Base-by-base conservation (phyloP, 257 asterid species). In the Solanum phureja region DNA sequence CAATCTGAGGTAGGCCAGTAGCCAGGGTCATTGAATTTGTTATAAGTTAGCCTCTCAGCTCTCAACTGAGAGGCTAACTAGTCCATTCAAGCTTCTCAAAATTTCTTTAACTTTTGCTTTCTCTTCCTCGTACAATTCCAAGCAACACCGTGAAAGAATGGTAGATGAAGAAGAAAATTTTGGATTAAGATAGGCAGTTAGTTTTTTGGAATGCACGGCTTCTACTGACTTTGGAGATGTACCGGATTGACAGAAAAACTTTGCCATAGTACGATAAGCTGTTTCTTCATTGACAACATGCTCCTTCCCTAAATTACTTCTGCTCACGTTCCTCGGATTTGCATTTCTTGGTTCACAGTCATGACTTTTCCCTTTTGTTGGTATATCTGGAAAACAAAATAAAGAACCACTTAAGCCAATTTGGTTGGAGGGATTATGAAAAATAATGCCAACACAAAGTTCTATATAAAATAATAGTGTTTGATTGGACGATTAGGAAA, bases 101-200 rank as follows among this genome's bases (percentile, higher is more conserved):
- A 29, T 7, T n/a, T 81, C 68, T 12, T 86, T 86, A 27, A 72
- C 44, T 13, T 37, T 34, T 12, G 24, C 27, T 81, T 66, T 81
- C 56, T 37, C 88, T 34, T 69, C 87, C 64, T 88, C 83, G 38
- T 62, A 88, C 27, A 85, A n/a, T 68, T 73, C 31, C 83, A 88
- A 35, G 81, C 88, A 88, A 79, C 34, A 75, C 19, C 52, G 58
- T 38, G 83, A 37, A 7, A 75, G 58, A 37, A 75, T 38, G 34
- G 56, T 23, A 75, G 83, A 75, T 75, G 83, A 37, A 75, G 52
- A 10, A 35, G 3, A 16, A 5, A n/a, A 5, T 75, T 37, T 40
- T 75, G 56, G 56, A 75, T 75, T 35, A 35, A 75, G 58, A 75
- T 23, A 10, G 44, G 58, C 83, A 21, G n/a, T 38, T 2, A 37